Evolutionary conservation across 2,329 filamentous ascomycete species (phyloP).

Genomic region (Xenosphaeropsis pyriputrescens): DNA sequence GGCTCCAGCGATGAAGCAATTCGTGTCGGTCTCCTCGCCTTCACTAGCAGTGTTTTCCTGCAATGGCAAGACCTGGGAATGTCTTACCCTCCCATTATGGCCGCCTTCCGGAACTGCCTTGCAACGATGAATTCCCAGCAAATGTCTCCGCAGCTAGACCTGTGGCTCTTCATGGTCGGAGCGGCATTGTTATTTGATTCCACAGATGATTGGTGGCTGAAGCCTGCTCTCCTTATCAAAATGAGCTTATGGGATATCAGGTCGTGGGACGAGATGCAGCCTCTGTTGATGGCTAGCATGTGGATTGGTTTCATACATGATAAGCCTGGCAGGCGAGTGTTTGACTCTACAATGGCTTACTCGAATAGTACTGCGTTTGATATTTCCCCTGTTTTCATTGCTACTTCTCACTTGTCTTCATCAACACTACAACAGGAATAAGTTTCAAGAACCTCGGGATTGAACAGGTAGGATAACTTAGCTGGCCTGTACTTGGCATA

Average conservation of each 20-base stretch:
- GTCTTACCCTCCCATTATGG: constrained; percentile 7
- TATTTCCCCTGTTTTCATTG: no score
- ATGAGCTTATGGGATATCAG: constrained; percentile 5
- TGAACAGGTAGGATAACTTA: no score
- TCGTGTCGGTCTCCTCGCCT: constrained; percentile 23
- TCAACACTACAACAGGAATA: no score
- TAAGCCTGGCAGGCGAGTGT: constrained; percentile 13
- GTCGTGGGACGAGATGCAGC: constrained; percentile 9
- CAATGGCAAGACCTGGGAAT: constrained; percentile 16
- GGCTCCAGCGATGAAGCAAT: constrained; percentile 20
- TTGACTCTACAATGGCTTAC: no score
- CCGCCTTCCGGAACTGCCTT: constrained; percentile 6
- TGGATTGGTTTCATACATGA: constrained; percentile 19
- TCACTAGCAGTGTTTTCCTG: constrained; percentile 23
- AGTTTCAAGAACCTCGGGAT: no score
- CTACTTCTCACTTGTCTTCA: no score
- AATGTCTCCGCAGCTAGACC: constrained; percentile 3
- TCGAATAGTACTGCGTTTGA: no score
- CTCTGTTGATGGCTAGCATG: constrained; percentile 14
- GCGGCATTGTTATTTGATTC: constrained; percentile 7
- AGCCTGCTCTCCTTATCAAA: constrained; percentile 5
- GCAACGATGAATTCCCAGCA: neutral
- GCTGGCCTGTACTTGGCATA: no score
- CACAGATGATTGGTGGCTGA: constrained; percentile 10
- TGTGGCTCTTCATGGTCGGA: constrained; percentile 6